These are phyloP conservation scores for Mortierella sp. DNA, from an alignment of 371 early-diverging fungal species.

Conservation along the genomic window DNA sequence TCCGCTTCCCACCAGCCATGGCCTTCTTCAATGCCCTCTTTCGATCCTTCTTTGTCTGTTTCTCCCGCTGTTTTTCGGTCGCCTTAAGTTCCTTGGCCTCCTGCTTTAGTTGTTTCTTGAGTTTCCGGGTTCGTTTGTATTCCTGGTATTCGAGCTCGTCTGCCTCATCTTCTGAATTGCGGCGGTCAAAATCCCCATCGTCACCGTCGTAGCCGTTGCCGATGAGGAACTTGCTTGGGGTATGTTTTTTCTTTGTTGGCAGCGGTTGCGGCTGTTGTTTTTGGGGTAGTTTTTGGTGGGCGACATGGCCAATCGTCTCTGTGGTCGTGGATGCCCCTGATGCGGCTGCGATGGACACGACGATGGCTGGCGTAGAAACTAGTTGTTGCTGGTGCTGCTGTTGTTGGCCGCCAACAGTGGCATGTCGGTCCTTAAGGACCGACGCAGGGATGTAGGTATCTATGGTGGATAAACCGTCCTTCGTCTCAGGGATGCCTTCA, in stretches of 20 bases:
- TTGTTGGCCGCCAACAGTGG: conserved; percentile 4
- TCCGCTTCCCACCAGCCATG: background rate
- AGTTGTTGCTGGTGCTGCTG: conserved; percentile 19
- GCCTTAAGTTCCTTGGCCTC: conserved; percentile 25
- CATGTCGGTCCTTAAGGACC: conserved; percentile 31
- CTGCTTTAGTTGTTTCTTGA: conserved; percentile 40
- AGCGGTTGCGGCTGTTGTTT: background rate
- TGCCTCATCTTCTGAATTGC: conserved; percentile 46
- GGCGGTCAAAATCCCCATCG: conserved; percentile 20
- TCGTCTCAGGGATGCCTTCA: background rate
- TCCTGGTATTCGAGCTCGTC: conserved; percentile 56
- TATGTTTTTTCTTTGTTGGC: background rate
- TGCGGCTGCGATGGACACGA: background rate
- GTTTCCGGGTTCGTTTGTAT: conserved; percentile 23
- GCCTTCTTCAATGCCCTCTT: conserved; percentile 14
- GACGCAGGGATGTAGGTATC: conserved; percentile 46
- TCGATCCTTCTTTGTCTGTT: conserved; percentile 16
- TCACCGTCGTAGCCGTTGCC: background rate
- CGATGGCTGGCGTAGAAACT: background rate
- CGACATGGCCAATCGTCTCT: background rate
- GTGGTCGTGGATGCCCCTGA: background rate
- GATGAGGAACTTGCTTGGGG: background rate
- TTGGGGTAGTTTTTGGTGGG: background rate
- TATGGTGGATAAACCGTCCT: conserved; percentile 13
- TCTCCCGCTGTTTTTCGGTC: conserved; percentile 30